Percentiles rank a stretch among this genome's conserved stretches.
These are phyloP conservation scores for Schizosaccharomyces octosporus DNA, from an alignment of 805 yeast genomes.

Conservation along the genomic window DNA sequence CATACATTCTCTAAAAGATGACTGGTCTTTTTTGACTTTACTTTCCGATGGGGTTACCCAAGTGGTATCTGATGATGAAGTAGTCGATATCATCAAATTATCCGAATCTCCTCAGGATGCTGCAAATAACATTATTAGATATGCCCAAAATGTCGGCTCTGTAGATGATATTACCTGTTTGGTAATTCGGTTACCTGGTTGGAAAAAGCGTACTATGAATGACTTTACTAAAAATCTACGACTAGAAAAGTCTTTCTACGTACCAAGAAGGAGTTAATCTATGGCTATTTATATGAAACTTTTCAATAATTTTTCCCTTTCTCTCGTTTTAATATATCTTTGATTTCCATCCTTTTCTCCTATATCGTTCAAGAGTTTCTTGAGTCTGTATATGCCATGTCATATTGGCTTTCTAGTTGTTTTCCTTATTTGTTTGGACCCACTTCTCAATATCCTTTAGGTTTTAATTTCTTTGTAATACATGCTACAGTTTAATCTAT, in stretches of 20 bases:
- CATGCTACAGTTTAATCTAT: no score
- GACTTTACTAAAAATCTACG: neutral
- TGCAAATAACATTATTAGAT: conserved; percentile 63
- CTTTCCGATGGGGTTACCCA: conserved; percentile 76
- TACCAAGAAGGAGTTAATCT: neutral
- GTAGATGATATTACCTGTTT: conserved; percentile 90
- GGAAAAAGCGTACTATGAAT: conserved; percentile 76
- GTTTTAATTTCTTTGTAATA: no score
- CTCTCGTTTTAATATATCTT: neutral
- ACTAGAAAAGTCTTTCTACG: neutral
- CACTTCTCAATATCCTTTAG: no score
- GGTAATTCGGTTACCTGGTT: conserved; percentile 55
- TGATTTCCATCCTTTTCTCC: neutral
- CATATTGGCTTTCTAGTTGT: no score
- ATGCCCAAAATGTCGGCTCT: conserved; percentile 67
- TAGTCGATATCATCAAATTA: conserved; percentile 63
- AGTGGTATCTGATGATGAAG: conserved; percentile 64
- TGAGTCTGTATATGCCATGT: no score
- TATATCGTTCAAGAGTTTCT: neutral
- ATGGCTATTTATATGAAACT: neutral
- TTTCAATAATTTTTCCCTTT: neutral
- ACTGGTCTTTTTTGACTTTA: conserved; percentile 42
- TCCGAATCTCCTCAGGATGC: conserved; percentile 55
- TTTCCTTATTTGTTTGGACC: no score
- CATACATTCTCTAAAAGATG: conserved; percentile 7